phyloP scores from a whole-genome alignment of 2,329 filamentous ascomycete genomes.

The Fusarium piperis region DNA sequence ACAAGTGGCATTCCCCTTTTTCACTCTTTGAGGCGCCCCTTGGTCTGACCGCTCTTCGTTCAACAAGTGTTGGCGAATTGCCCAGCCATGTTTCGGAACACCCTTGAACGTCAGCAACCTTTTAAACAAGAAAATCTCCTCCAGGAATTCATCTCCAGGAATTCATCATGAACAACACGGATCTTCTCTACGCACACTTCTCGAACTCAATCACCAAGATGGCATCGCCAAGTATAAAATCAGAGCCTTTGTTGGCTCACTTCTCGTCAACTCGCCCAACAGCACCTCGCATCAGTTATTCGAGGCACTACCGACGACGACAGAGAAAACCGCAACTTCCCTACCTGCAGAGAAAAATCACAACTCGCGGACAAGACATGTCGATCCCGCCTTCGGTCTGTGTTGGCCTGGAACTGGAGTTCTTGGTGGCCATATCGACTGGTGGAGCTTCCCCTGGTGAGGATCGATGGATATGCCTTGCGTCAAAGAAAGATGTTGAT shows the following conservation, averaged over 20 bases:
- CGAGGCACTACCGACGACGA: conserved; percentile 8
- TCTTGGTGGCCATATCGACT: conserved; percentile 36
- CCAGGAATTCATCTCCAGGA: not conserved
- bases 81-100: conserved; percentile 4
- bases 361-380: conserved; percentile 5
- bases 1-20: conserved; percentile 5
- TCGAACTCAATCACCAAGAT: conserved; percentile 21
- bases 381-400: conserved; percentile 14
- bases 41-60: conserved; percentile 22
- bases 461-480: conserved; percentile 24
- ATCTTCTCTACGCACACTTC: conserved; percentile 11
- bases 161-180: conserved; percentile 5
- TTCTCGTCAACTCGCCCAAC: conserved; percentile 20
- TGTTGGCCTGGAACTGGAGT: conserved; percentile 43
- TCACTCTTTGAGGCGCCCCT: conserved; percentile 4
- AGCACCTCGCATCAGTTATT: not conserved
- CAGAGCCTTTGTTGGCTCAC: conserved; percentile 10
- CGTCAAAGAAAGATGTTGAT: conserved; percentile 3
- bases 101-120: conserved; percentile 1
- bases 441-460: not conserved
- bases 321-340: conserved; percentile 2
- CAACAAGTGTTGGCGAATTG: conserved; percentile 10
- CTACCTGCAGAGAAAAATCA: not conserved
- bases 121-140: not conserved
- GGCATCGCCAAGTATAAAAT: conserved; percentile 25